Base-by-base conservation (phyloP, 139 green algal genomes). In the Edaphochlamys debaryana region DNA sequence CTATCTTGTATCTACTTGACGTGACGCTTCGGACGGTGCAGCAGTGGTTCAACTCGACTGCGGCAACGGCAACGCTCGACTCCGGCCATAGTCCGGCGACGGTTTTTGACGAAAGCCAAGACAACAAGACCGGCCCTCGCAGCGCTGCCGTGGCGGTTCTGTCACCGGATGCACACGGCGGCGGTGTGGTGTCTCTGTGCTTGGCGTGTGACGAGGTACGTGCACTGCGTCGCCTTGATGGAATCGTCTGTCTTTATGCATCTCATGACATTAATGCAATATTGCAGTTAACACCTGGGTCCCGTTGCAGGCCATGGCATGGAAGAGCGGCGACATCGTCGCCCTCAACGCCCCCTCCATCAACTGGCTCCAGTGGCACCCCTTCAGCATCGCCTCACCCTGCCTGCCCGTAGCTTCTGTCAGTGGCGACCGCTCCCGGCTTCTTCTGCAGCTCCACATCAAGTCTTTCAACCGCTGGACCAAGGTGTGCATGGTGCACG, bases 1-100 rank as follows among this genome's bases (percentile, higher is more conserved):
- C 73, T 8, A 40, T 82, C 42, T 42, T 82, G 76, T 82, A 82
- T 63, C 60, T 82, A 20, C 42, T 82, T 32, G 76, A 82, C 8
- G 76, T 82, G n/a, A 32, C 30, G 7, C 62, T 82, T 27, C 76
- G 76, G 1, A 74, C 63, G 6, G n/a, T 82, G 3, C 76, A 82
- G 76, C 76, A 82, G 41, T 37, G n/a, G 32, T 73, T 82, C 76
- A 82, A 82, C 76, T 58, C 40, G 22, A 69, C 52, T 20, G 52
- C 52, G 4, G 52, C 17, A 30, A 27, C 52, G 13, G 52, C 2
- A 23, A 6, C 17, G 23, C 56, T 6, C 23, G 1, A 32, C 9
- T 6, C 52, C 52, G 52, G 25, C 4, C 25, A 25, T 25, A 29
- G 56, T 6, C 19, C 2, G 25, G 22, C 50, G 50, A n/a, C n/a